A percentile compares a stretch with the other conserved stretches of the same genome.
Evolutionary conservation across 169 alveolate species (phyloP).

Genomic region (Theileria parva): DNA sequence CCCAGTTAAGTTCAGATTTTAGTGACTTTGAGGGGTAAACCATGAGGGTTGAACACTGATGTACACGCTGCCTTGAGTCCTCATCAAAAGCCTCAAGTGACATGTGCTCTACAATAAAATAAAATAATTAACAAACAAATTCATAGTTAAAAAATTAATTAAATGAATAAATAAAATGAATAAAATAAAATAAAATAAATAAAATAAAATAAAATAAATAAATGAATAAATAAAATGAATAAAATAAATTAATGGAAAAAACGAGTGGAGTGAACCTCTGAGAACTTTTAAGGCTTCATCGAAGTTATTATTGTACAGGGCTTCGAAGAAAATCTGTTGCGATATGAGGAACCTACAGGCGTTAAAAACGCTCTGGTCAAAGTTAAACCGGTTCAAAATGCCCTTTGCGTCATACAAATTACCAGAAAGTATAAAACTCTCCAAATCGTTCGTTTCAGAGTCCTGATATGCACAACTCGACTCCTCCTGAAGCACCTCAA

Average conservation of each 20-base stretch:
- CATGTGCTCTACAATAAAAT: constrained; percentile 29
- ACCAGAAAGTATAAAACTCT: constrained; percentile 61
- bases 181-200: constrained; percentile 5
- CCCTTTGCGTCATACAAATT: constrained; percentile 62
- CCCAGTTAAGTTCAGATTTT: constrained; percentile 27
- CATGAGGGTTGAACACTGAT: constrained; percentile 40
- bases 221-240: no score
- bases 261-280: constrained; percentile 31
- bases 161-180: not conserved
- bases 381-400: constrained; percentile 44
- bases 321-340: constrained; percentile 71
- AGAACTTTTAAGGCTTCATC: constrained; percentile 69
- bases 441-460: constrained; percentile 57
- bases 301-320: constrained; percentile 53
- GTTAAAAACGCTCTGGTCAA: constrained; percentile 46
- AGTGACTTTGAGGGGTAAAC: constrained; percentile 25
- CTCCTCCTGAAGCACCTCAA: constrained; percentile 68
- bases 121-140: no score
- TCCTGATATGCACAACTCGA: constrained; percentile 61
- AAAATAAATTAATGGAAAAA: not conserved
- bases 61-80: constrained; percentile 47
- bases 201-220: no score
- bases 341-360: constrained; percentile 71
- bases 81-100: constrained; percentile 58
- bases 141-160: no score